Conservation (phyloP, 1,139 yeast genomes). For the Taphrina pruni region DNA sequence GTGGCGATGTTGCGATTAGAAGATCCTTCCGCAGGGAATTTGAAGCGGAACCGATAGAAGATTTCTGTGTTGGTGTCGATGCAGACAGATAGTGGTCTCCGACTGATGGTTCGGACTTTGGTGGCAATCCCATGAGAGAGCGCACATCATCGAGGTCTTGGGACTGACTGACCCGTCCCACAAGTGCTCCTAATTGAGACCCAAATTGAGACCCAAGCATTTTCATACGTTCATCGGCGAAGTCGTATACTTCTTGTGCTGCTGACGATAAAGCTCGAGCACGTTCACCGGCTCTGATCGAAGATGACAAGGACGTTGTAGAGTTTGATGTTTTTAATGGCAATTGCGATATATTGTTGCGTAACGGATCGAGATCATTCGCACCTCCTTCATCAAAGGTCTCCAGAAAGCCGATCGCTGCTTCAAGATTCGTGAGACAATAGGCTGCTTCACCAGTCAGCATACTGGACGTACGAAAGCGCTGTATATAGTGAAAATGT, state of each 20-base stretch:
- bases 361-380: constrained; percentile 16
- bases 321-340: not conserved
- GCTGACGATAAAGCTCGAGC: constrained; percentile 40
- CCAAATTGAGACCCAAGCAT: constrained; percentile 36
- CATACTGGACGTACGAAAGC: constrained; percentile 60
- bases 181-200: constrained; percentile 29
- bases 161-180: constrained; percentile 29
- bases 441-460: constrained; percentile 61
- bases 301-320: constrained; percentile 4
- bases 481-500: constrained; percentile 60
- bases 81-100: constrained; percentile 2
- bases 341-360: not conserved
- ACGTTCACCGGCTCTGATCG: constrained; percentile 32
- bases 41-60: constrained; percentile 20
- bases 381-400: constrained; percentile 49
- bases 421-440: constrained; percentile 68
- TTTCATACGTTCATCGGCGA: constrained; percentile 39
- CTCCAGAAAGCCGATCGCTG: constrained; percentile 62
- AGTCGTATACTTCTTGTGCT: constrained; percentile 35
- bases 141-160: constrained; percentile 34
- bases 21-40: constrained; percentile 14
- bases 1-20: constrained; percentile 1
- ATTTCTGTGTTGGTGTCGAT: not conserved
- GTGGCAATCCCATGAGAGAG: constrained; percentile 32
- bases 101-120: not conserved